Conservation (phyloP, 371 early-diverging fungal genomes). For the Rhizomucor miehei region DNA sequence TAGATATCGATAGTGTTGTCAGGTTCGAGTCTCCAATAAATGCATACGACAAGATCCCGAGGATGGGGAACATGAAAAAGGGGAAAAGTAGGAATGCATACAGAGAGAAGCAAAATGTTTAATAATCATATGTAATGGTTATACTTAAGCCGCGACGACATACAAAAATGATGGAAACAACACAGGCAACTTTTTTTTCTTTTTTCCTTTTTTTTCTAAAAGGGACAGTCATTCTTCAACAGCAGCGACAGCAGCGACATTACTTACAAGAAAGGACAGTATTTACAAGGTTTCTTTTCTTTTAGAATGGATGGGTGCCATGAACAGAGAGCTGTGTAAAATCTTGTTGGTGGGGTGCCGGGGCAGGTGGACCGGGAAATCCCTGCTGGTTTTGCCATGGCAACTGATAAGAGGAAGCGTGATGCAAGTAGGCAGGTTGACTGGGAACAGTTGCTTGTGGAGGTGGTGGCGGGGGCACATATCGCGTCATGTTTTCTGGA, state of each 20-base stretch:
- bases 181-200: too few species aligned
- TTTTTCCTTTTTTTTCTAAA: too few species aligned
- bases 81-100: too few species aligned
- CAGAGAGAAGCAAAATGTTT: too few species aligned
- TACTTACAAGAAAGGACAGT: neutral
- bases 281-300: neutral
- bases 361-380: conserved; percentile 4
- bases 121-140: too few species aligned
- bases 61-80: too few species aligned
- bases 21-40: too few species aligned
- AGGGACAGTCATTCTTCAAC: neutral
- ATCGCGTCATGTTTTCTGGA: neutral
- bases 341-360: neutral
- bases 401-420: conserved; percentile 2
- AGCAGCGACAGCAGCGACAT: conserved; percentile 4
- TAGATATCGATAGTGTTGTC: too few species aligned
- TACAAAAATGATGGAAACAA: too few species aligned
- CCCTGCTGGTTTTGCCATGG: conserved; percentile 12
- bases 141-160: too few species aligned
- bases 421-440: conserved; percentile 7
- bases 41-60: too few species aligned
- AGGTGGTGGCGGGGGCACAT: neutral
- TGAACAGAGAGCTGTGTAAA: neutral
- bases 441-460: conserved; percentile 5
- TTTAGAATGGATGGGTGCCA: conserved; percentile 3